phyloP scores from a whole-genome alignment of 345 rosid species.

The Syzygium oleosum region DNA sequence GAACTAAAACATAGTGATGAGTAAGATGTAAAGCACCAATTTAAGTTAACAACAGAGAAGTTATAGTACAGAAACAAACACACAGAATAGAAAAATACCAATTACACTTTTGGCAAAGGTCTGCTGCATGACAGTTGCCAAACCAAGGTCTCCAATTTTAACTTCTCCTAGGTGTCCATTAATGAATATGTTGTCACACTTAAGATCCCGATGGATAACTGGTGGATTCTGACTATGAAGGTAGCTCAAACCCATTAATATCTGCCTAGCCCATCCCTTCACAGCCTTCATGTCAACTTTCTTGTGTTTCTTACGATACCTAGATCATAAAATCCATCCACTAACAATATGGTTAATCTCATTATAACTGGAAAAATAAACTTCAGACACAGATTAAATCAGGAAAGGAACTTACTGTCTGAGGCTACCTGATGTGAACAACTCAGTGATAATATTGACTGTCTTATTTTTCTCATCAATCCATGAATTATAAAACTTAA shows the following conservation, averaged over 20 bases:
- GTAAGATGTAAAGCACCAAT: not conserved
- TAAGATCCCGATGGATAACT: slow-evolving; percentile 85
- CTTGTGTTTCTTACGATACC: slow-evolving; percentile 86
- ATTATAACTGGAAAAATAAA: slow-evolving; percentile 1
- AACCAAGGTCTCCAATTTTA: slow-evolving; percentile 95
- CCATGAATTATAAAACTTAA: slow-evolving; percentile 84
- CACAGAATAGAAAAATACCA: slow-evolving; percentile 27
- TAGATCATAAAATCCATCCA: slow-evolving; percentile 25
- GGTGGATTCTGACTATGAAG: slow-evolving; percentile 83
- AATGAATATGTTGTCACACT: slow-evolving; percentile 91
- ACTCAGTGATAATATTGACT: slow-evolving; percentile 84
- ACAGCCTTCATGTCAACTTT: slow-evolving; percentile 80
- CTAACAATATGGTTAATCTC: slow-evolving; percentile 15
- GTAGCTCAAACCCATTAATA: slow-evolving; percentile 66
- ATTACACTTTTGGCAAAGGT: slow-evolving; percentile 89
- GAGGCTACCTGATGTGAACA: slow-evolving; percentile 91
- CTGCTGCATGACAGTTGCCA: slow-evolving; percentile 90
- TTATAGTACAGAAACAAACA: not conserved
- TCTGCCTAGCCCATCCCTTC: slow-evolving; percentile 90
- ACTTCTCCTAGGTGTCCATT: slow-evolving; percentile 96
- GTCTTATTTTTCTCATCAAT: slow-evolving; percentile 89
- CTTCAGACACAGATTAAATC: not conserved
- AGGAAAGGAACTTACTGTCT: slow-evolving; percentile 61
- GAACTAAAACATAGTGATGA: not conserved
- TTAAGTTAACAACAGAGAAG: slow-evolving; percentile 1